Evolutionary conservation across 208 protist genomes (phyloP).

Genomic region (Acanthamoeba royreba): DNA sequence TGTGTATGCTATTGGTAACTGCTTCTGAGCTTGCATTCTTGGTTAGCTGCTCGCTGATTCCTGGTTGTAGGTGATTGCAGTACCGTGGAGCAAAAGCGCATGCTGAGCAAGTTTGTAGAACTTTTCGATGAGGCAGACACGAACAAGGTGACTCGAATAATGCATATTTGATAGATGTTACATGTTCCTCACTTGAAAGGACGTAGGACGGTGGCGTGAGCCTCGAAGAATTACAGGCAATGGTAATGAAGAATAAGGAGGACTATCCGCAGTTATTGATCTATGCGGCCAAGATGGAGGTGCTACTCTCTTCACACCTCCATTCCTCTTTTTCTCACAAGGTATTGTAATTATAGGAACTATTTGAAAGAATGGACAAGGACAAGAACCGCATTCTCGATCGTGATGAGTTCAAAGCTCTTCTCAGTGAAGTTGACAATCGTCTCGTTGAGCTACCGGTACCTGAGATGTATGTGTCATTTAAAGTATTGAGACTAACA

Average conservation of each 20-base stretch:
- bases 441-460: background rate
- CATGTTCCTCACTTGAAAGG: background rate
- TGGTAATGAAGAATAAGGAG: background rate
- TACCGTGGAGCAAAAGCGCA: background rate
- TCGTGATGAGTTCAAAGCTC: background rate
- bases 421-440: background rate
- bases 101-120: background rate
- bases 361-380: background rate
- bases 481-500: background rate
- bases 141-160: background rate
- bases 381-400: background rate
- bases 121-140: background rate
- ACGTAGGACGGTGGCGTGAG: background rate
- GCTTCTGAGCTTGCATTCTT: background rate
- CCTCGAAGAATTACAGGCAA: background rate
- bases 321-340: background rate
- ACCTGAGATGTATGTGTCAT: background rate
- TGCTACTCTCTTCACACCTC: background rate
- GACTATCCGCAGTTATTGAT: background rate
- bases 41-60: background rate
- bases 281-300: background rate
- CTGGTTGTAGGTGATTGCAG: background rate
- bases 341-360: background rate
- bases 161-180: background rate
- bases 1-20: background rate